These are phyloP conservation scores for Trichocomaceae sp. DNA, from an alignment of 2,329 filamentous ascomycete species.

Conservation along the genomic window DNA sequence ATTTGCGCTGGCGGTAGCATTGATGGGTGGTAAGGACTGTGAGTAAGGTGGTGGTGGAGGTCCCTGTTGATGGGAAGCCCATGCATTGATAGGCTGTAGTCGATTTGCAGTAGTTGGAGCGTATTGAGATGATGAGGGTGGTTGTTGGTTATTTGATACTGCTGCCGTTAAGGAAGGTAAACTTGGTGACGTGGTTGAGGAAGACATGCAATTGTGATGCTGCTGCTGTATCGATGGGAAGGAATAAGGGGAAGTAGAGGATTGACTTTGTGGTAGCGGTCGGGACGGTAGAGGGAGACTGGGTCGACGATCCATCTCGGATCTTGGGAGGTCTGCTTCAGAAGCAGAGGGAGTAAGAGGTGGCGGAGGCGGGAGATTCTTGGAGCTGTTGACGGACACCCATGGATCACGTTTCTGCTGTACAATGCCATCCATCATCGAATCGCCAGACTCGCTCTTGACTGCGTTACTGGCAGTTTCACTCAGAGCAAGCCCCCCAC, in stretches of 20 bases:
- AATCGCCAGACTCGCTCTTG: constrained; percentile 35
- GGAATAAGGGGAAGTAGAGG: constrained; percentile 29
- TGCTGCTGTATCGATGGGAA: constrained; percentile 32
- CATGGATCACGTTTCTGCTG: constrained; percentile 34
- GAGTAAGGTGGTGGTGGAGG: constrained; percentile 29
- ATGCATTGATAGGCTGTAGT: constrained; percentile 36
- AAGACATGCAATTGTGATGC: constrained; percentile 13
- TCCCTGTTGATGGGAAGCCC: constrained; percentile 27
- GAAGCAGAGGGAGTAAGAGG: constrained; percentile 4
- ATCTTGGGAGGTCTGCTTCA: constrained; percentile 8
- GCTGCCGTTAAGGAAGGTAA: constrained; percentile 25
- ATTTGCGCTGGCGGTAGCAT: constrained; percentile 18
- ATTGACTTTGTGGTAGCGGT: constrained; percentile 21
- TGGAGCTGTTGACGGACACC: constrained; percentile 33
- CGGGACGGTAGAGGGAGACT: constrained; percentile 33
- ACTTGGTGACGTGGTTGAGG: constrained; percentile 27
- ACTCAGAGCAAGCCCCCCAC: constrained; percentile 24
- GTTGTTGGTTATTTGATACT: constrained; percentile 19
- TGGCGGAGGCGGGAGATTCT: constrained; percentile 6
- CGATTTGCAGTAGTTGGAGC: constrained; percentile 13
- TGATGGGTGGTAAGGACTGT: constrained; percentile 35
- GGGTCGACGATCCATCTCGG: constrained; percentile 23
- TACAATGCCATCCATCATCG: constrained; percentile 24
- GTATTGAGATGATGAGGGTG: constrained; percentile 22
- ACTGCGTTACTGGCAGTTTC: constrained; percentile 37